A percentile compares a stretch with the other conserved stretches of the same genome.
Conservation (phyloP, 2,329 filamentous ascomycete genomes). For the Penicillium sp. region DNA sequence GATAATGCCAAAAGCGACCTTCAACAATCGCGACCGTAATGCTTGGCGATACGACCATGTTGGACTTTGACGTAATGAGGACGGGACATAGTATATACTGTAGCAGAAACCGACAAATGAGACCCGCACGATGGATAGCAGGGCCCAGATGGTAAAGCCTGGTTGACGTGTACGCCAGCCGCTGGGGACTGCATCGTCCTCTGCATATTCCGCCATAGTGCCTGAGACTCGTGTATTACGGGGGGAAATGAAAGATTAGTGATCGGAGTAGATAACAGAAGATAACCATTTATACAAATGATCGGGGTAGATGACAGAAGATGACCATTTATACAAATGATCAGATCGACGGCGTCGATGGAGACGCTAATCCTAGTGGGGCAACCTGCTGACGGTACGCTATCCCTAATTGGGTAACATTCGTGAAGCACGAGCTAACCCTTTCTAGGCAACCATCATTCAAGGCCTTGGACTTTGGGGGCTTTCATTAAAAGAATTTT, state of each 20-base stretch:
- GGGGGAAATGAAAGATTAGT: not conserved
- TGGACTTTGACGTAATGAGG: constrained; percentile 7
- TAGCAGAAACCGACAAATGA: constrained; percentile 1
- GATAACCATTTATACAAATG: not conserved
- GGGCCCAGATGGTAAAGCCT: constrained; percentile 3
- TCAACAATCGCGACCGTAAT: not conserved
- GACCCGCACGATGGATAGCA: not conserved
- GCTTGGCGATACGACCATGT: constrained; percentile 17
- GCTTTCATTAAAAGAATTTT: not conserved
- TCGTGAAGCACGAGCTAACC: not conserved
- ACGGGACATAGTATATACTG: not conserved
- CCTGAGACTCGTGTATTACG: not conserved
- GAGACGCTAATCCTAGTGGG: not conserved
- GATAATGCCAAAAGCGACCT: constrained; percentile 9
- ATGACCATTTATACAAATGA: not conserved
- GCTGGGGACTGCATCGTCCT: constrained; percentile 1
- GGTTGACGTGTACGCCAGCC: constrained; percentile 5
- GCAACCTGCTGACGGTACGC: not conserved
- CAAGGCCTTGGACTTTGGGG: not conserved
- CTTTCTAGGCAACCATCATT: not conserved
- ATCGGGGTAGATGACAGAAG: not conserved
- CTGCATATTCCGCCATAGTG: not conserved
- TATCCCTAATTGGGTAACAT: not conserved
- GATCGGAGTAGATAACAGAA: not conserved
- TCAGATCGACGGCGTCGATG: not conserved